A percentile compares a stretch with the other conserved stretches of the same genome.
Conservation (phyloP, 2,329 filamentous ascomycete species). For the Macroventuria anomochaeta region DNA sequence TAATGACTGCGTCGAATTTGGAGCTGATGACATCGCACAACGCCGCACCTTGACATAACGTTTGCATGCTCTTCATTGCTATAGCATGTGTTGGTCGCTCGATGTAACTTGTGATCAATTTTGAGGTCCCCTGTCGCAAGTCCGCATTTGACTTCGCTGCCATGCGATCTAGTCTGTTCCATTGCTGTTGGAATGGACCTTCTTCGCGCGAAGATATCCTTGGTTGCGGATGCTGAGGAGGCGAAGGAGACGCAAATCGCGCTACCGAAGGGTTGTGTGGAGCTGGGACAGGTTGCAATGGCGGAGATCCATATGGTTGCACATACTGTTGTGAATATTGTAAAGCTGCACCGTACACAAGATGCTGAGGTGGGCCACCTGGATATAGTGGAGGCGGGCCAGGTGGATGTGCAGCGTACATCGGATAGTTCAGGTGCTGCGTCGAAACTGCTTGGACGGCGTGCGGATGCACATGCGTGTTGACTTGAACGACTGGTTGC, state of each 20-base stretch:
- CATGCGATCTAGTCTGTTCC: conserved; percentile 38
- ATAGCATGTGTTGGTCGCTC: conserved; percentile 39
- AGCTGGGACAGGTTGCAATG: conserved; percentile 24
- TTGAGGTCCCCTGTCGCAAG: conserved; percentile 37
- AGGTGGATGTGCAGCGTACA: conserved; percentile 12
- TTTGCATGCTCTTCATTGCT: conserved; percentile 45
- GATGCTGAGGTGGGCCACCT: conserved; percentile 24
- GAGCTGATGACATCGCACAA: conserved; percentile 66
- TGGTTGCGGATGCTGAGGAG: conserved; percentile 18
- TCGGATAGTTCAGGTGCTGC: conserved; percentile 20
- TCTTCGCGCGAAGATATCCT: conserved; percentile 22
- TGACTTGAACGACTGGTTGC: conserved; percentile 4
- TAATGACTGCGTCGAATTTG: conserved; percentile 72
- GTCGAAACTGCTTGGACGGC: conserved; percentile 21
- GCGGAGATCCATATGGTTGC: conserved; percentile 24
- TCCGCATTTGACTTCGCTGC: conserved; percentile 40
- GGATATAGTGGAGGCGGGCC: conserved; percentile 20
- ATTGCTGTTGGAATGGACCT: conserved; percentile 35
- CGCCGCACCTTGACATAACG: conserved; percentile 50
- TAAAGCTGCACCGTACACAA: conserved; percentile 31
- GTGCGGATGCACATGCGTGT: conserved; percentile 4
- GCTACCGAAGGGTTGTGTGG: conserved; percentile 29
- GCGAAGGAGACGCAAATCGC: conserved; percentile 30
- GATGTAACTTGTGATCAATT: conserved; percentile 37
- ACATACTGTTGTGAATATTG: conserved; percentile 24